Evolutionary conservation across 2,329 filamentous ascomycete species (phyloP).

Genomic region (Fusarium pseudonygamai): DNA sequence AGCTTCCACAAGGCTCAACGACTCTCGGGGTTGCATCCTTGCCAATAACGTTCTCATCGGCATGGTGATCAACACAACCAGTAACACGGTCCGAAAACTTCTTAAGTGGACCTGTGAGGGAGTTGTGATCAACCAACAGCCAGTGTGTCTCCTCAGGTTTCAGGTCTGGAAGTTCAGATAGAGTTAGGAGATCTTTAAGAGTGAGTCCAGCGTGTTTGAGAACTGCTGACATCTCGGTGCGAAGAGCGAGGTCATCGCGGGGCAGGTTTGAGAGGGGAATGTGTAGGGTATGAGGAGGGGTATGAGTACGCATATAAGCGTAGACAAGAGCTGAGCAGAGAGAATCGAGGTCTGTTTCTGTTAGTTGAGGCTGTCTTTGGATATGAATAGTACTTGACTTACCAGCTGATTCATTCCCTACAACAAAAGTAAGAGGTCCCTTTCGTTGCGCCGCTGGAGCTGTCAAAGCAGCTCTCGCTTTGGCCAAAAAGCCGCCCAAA

Average conservation of each 20-base stretch:
- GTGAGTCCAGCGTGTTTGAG: slow-evolving; percentile 68
- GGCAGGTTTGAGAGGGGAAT: slow-evolving; percentile 79
- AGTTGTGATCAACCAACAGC: slow-evolving; percentile 85
- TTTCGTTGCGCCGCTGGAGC: slow-evolving; percentile 55
- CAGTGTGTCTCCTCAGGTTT: slow-evolving; percentile 68
- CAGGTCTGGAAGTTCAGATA: slow-evolving; percentile 61
- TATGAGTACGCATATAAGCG: slow-evolving; percentile 76
- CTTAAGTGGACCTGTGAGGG: slow-evolving; percentile 68
- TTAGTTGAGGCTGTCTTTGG: not conserved
- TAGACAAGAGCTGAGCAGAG: slow-evolving; percentile 78
- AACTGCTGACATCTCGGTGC: slow-evolving; percentile 76
- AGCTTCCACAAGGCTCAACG: slow-evolving; percentile 75
- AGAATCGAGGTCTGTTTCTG: slow-evolving; percentile 75
- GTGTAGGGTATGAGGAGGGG: slow-evolving; percentile 65
- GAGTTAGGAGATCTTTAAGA: slow-evolving; percentile 70
- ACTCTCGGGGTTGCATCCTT: slow-evolving; percentile 63
- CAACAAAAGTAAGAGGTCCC: slow-evolving; percentile 66
- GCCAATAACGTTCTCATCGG: slow-evolving; percentile 70
- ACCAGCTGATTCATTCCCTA: slow-evolving; percentile 76
- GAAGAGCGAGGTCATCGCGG: slow-evolving; percentile 72
- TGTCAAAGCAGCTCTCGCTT: slow-evolving; percentile 58
- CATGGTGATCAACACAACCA: slow-evolving; percentile 82
- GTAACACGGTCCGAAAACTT: slow-evolving; percentile 63
- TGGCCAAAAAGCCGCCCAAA: slow-evolving; percentile 61
- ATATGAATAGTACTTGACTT: slow-evolving; percentile 16